Evolutionary conservation across 306 rosid genomes (phyloP).

Genomic region (Macrotyloma uniflorum): DNA sequence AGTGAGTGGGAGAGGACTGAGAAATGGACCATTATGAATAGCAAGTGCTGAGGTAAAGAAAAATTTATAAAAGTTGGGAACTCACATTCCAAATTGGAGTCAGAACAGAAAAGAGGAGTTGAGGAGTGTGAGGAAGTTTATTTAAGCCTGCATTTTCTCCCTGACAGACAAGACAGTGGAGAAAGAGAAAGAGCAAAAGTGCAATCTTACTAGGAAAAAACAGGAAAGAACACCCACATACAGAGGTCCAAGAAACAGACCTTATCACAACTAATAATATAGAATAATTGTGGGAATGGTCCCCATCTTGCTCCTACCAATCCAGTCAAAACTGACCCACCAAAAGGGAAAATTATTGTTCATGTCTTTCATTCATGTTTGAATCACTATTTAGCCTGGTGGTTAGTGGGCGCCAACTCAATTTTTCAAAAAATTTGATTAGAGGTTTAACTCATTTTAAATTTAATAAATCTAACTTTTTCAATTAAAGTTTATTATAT

Average conservation of each 20-base stretch:
- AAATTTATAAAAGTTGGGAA: slow-evolving; percentile 35
- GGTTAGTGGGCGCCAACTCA: too few relatives aligned
- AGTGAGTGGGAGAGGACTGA: slow-evolving; percentile 21
- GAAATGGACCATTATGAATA: slow-evolving; percentile 28
- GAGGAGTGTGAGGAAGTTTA: slow-evolving; percentile 26
- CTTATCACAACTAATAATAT: slow-evolving; percentile 47
- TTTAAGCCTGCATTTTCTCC: slow-evolving; percentile 28
- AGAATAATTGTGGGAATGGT: slow-evolving; percentile 52
- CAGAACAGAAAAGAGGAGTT: background rate
- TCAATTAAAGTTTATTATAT: too few relatives aligned
- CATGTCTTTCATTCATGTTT: slow-evolving; percentile 62
- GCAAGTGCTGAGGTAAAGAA: slow-evolving; percentile 27
- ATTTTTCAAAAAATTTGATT: too few relatives aligned
- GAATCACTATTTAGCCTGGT: slow-evolving; percentile 45
- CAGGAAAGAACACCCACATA: slow-evolving; percentile 38
- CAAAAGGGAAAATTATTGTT: slow-evolving; percentile 44
- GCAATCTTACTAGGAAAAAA: slow-evolving; percentile 55
- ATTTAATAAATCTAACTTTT: too few relatives aligned
- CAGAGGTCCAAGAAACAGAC: slow-evolving; percentile 36
- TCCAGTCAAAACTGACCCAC: slow-evolving; percentile 83
- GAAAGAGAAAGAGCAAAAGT: slow-evolving; percentile 36
- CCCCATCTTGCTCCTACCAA: slow-evolving; percentile 48
- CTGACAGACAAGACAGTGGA: slow-evolving; percentile 48
- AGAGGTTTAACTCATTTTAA: too few relatives aligned
- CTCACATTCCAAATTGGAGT: slow-evolving; percentile 36